These are phyloP conservation scores for Sphaerostilbella broomeana DNA, from an alignment of 2,329 filamentous ascomycete species.

Conservation along the genomic window DNA sequence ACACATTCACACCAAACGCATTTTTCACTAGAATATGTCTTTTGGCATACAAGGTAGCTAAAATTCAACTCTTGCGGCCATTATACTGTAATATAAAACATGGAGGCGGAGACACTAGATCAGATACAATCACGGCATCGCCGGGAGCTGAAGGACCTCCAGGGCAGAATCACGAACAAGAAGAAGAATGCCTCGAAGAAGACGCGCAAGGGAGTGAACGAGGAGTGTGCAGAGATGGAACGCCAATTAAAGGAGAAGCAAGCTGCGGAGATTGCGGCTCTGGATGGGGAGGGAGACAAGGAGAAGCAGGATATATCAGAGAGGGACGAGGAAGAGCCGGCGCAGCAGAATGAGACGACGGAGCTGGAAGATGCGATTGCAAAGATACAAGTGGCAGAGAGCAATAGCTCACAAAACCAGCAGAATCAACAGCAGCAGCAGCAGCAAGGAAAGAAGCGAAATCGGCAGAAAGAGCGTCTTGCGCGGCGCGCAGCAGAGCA, in stretches of 20 bases:
- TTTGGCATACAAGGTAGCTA: too few relatives aligned
- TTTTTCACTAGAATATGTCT: too few relatives aligned
- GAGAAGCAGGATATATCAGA: conserved; percentile 6
- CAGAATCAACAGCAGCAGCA: conserved; percentile 18
- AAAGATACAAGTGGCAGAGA: conserved; percentile 18
- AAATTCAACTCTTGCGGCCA: too few relatives aligned
- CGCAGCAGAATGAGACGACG: conserved; percentile 1
- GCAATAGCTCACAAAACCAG: not conserved
- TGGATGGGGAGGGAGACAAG: conserved; percentile 25
- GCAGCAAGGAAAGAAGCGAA: conserved; percentile 60
- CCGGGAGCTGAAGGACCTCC: conserved; percentile 82
- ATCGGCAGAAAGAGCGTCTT: conserved; percentile 84
- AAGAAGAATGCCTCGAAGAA: conserved; percentile 95
- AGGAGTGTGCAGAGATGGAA: conserved; percentile 69
- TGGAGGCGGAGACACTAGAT: conserved; percentile 56
- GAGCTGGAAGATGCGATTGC: conserved; percentile 17
- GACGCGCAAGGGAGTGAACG: conserved; percentile 67
- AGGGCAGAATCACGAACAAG: conserved; percentile 81
- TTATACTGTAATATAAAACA: conserved; percentile 13
- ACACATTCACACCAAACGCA: too few relatives aligned
- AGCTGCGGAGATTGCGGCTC: conserved; percentile 47
- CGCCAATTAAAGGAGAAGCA: conserved; percentile 60
- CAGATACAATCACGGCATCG: conserved; percentile 73
- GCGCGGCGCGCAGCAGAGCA: conserved; percentile 83
- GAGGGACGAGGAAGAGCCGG: conserved; percentile 10